Percentiles rank a stretch among this genome's conserved stretches.
Evolutionary conservation across 2,329 filamentous ascomycete genomes (phyloP).

Genomic region (Pseudocercospora fijiensis): DNA sequence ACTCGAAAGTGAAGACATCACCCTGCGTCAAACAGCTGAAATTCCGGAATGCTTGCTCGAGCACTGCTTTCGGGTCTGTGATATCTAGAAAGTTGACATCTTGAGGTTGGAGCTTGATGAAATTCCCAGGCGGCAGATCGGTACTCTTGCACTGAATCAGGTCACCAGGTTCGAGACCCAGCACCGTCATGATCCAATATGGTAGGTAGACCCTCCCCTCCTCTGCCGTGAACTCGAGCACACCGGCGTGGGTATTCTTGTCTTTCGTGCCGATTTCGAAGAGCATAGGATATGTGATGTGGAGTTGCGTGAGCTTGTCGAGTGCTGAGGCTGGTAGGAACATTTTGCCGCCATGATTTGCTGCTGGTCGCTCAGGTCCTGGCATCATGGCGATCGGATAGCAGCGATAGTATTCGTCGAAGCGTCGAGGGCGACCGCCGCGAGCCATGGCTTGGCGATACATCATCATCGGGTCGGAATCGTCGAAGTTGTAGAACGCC

Average conservation of each 20-base stretch:
- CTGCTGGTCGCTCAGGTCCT: constrained; percentile 79
- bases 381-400: constrained; percentile 95
- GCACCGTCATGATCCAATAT: constrained; percentile 95
- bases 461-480: constrained; percentile 55
- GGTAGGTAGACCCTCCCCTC: constrained; percentile 95
- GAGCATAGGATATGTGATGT: constrained; percentile 95
- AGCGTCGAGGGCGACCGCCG: constrained; percentile 64
- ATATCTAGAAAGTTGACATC: constrained; percentile 93
- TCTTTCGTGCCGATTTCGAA: constrained; percentile 86
- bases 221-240: constrained; percentile 95
- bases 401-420: constrained; percentile 98
- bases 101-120: constrained; percentile 96
- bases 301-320: constrained; percentile 91
- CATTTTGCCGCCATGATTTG: constrained; percentile 97
- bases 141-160: constrained; percentile 94
- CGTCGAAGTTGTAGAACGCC: constrained; percentile 45
- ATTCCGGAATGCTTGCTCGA: constrained; percentile 94
- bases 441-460: constrained; percentile 55
- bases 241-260: constrained; percentile 85
- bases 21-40: constrained; percentile 92
- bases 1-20: constrained; percentile 92
- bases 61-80: constrained; percentile 91
- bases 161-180: constrained; percentile 86
- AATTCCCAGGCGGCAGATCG: constrained; percentile 80
- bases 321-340: constrained; percentile 94